phyloP scores from a whole-genome alignment of 306 rosid genomes.

The Acacia confusa region DNA sequence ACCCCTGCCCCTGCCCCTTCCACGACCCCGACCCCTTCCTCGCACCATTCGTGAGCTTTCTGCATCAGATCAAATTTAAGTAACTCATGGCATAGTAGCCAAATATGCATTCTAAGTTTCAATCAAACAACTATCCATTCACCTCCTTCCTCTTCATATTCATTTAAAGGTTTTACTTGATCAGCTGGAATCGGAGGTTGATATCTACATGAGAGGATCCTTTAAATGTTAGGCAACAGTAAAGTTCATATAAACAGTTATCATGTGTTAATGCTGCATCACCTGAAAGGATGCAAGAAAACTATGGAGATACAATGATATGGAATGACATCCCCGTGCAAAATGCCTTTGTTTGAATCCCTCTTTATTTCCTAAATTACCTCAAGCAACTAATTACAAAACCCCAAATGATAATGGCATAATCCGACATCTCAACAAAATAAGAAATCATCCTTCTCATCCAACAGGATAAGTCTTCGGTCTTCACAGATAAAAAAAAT shows the following conservation, averaged over 20 bases:
- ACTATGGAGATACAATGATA: neutral
- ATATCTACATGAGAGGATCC: constrained; percentile 48
- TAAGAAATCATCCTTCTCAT: neutral
- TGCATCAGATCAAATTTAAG: constrained; percentile 38
- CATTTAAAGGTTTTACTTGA: constrained; percentile 81
- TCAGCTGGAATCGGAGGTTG: constrained; percentile 82
- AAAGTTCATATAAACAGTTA: neutral
- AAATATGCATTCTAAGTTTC: neutral
- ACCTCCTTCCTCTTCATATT: constrained; percentile 83
- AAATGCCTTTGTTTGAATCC: neutral
- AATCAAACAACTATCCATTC: constrained; percentile 18
- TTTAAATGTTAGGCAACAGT: constrained; percentile 18
- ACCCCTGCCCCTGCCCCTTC: constrained; percentile 75
- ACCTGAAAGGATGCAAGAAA: neutral
- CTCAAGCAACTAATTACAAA: neutral
- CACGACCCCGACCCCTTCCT: constrained; percentile 70
- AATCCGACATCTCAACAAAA: neutral
- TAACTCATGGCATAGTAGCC: neutral
- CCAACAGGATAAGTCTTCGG: neutral
- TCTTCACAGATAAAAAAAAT: neutral
- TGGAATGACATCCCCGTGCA: neutral
- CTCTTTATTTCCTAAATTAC: neutral
- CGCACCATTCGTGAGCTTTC: constrained; percentile 68
- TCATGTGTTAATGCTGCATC: neutral
- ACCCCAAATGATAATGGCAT: neutral